Evolutionary conservation across 225 moss, liverwort and hornwort genomes (phyloP).

Genomic region (Marchantia polymorpha): DNA sequence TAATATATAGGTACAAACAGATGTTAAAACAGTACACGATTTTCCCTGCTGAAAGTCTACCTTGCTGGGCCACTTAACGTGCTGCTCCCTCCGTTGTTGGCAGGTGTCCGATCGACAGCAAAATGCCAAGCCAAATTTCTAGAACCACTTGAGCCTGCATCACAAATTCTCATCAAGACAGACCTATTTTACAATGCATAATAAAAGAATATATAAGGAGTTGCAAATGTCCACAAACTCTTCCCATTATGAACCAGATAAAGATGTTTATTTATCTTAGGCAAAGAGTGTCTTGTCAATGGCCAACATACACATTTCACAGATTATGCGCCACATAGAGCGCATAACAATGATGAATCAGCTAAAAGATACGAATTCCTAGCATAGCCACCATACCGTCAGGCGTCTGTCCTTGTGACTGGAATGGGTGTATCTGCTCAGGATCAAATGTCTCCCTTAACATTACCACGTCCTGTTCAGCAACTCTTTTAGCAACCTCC

Average conservation of each 20-base stretch:
- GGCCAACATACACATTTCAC: neutral
- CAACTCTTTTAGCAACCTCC: slow-evolving; percentile 48
- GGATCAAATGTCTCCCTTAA: slow-evolving; percentile 76
- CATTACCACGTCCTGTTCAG: slow-evolving; percentile 47
- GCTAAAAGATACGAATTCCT: neutral
- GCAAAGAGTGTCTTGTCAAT: neutral
- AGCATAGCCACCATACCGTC: slow-evolving; percentile 13
- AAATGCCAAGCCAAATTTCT: slow-evolving; percentile 93
- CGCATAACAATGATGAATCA: neutral
- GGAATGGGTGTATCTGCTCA: slow-evolving; percentile 45
- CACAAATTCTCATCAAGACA: neutral
- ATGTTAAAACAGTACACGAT: neutral
- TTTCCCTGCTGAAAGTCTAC: slow-evolving; percentile 11
- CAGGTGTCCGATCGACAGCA: slow-evolving; percentile 76
- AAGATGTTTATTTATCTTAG: neutral
- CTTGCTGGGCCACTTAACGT: slow-evolving; percentile 38
- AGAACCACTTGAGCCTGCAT: slow-evolving; percentile 69
- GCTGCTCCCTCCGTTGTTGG: slow-evolving; percentile 58
- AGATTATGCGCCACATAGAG: neutral
- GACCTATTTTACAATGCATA: neutral
- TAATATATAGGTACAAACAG: neutral
- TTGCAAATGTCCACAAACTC: neutral
- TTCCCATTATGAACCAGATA: neutral
- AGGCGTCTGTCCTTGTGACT: slow-evolving; percentile 45
- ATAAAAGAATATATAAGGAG: neutral